Percentiles rank a stretch among this genome's conserved stretches.
Evolutionary conservation across 495 filamentous ascomycete species (phyloP).

Genomic region (Thermochaetoides thermophila): DNA sequence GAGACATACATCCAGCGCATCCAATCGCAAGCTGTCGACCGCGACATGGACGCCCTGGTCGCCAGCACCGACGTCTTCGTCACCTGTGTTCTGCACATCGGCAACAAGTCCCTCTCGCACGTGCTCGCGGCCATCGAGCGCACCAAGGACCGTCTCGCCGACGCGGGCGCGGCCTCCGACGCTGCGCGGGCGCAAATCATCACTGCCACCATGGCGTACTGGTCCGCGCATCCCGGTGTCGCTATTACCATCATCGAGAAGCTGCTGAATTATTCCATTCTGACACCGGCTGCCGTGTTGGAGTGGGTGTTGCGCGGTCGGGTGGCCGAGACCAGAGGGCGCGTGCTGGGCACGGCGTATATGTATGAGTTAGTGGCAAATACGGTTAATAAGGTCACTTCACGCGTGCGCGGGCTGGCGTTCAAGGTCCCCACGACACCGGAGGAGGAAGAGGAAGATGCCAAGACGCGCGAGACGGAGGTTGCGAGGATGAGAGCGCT

Average conservation of each 20-base stretch:
- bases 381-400: slow-evolving; percentile 85
- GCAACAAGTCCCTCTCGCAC: slow-evolving; percentile 89
- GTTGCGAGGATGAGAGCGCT: slow-evolving; percentile 58
- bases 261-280: slow-evolving; percentile 90
- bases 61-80: slow-evolving; percentile 84
- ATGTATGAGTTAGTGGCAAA: slow-evolving; percentile 79
- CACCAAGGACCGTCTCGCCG: slow-evolving; percentile 78
- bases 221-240: slow-evolving; percentile 81
- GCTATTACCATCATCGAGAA: slow-evolving; percentile 93
- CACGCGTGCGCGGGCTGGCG: slow-evolving; percentile 72
- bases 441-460: slow-evolving; percentile 5
- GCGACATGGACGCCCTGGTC: slow-evolving; percentile 59
- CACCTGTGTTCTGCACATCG: slow-evolving; percentile 80
- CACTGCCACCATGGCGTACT: slow-evolving; percentile 78
- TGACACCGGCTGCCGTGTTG: slow-evolving; percentile 67
- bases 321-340: slow-evolving; percentile 34
- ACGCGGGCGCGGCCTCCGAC: slow-evolving; percentile 57
- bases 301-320: slow-evolving; percentile 69
- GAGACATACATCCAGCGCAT: slow-evolving; percentile 62
- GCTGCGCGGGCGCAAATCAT: slow-evolving; percentile 76
- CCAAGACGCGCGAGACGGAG: slow-evolving; percentile 47
- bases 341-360: slow-evolving; percentile 54
- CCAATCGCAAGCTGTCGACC: slow-evolving; percentile 53
- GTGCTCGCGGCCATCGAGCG: slow-evolving; percentile 92
- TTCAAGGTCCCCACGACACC: slow-evolving; percentile 22